Evolutionary conservation across 257 asterid species (phyloP), one percentile per base, ranked within the genome.

Genomic region (Capsicum baccatum): DNA sequence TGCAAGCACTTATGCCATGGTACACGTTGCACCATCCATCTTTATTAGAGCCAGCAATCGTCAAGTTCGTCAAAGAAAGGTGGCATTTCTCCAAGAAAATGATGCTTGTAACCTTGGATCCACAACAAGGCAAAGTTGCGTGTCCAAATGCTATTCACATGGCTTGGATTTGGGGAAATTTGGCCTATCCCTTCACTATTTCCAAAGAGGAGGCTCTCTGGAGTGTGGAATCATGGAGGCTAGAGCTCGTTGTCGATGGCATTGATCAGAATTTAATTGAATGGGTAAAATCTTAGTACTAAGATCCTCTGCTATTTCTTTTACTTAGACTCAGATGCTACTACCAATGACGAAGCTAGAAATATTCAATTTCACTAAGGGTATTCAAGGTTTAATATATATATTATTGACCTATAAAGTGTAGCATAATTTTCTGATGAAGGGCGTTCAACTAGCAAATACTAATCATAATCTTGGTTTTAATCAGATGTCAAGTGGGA

Each of bases 131-230:
- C 9, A 92, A 86, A 85, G 87, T 94, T 9, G 92, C 69, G 3
- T 89, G 91, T 90, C 89, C 73, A 1, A 94, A 95, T 82, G 94
- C 99, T 3, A 63, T 87, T 57, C 95, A 94, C 81, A 94, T 92
- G 96, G 85, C 91, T 55, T 89, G 94, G 96, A 93, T 95, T 48
- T 95, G 99, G 99, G 98, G 97, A 7, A 93, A 92, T 81, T 44
- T 74, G 85, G 93, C 97, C 9, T 95, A 94, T 82, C 98, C 98
- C 16, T 95, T 95, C 88, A 88, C 90, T 68, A 7, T 21, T 9
- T 55, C 64, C 8, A 91, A 89, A 79, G 98, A 95, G 85, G 90
- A 86, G 42, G 83, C 87, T 6, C 76, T 88, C 88, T 95, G 99
- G 98, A 89, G 84, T 64, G 82, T 84, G 1, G 91, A 93, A 86